Conservation (phyloP, 2,329 filamentous ascomycete genomes). For the Aureobasidium mangrovei region DNA sequence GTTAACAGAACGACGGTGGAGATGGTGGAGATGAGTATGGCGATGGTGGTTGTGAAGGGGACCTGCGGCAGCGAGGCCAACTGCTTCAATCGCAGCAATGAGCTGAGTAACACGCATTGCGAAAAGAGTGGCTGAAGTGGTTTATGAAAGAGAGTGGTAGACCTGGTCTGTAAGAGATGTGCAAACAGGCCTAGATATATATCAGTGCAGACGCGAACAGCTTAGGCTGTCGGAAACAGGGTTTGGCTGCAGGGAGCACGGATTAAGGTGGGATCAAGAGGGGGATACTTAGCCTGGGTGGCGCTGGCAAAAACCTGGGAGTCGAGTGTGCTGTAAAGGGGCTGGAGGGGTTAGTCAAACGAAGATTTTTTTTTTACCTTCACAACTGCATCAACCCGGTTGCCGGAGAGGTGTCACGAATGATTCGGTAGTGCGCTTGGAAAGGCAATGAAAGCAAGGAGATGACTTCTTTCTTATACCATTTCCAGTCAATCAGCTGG, state of each 20-base stretch:
- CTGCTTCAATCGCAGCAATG: not conserved
- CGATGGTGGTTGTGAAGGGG: not conserved
- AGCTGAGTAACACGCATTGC: slow-evolving; percentile 11
- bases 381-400: slow-evolving; percentile 13
- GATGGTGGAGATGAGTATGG: slow-evolving; percentile 11
- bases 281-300: slow-evolving; percentile 13
- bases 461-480: slow-evolving; percentile 8
- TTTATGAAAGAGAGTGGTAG: slow-evolving; percentile 6
- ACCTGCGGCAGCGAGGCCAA: slow-evolving; percentile 4
- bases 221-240: not conserved
- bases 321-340: slow-evolving; percentile 12
- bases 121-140: slow-evolving; percentile 8
- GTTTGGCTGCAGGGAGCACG: slow-evolving; percentile 8
- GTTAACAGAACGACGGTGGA: slow-evolving; percentile 9
- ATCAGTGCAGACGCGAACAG: slow-evolving; percentile 13
- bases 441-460: slow-evolving; percentile 12
- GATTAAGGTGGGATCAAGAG: slow-evolving; percentile 10
- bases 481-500: not conserved
- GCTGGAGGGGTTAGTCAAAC: slow-evolving; percentile 12
- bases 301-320: slow-evolving; percentile 7
- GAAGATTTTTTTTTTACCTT: slow-evolving; percentile 7
- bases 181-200: slow-evolving; percentile 12
- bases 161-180: slow-evolving; percentile 9
- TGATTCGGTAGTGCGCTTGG: slow-evolving; percentile 9
- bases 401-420: slow-evolving; percentile 11